phyloP scores from a whole-genome alignment of 768 basidiomycete species.

The Suillus sp. region DNA sequence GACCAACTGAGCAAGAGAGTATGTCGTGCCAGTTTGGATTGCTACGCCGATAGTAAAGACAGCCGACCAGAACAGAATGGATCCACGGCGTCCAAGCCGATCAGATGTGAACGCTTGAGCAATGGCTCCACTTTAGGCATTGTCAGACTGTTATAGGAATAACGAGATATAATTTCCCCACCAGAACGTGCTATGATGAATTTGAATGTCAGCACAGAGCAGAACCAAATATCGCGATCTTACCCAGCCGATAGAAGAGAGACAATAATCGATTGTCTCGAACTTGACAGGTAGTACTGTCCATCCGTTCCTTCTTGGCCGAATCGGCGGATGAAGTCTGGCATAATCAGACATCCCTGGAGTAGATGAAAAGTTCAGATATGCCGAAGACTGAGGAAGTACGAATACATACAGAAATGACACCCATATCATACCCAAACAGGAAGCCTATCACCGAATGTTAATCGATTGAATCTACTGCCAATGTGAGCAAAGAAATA shows the following conservation, averaged over 20 bases:
- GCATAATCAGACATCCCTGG: slow-evolving; percentile 79
- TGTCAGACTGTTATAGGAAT: slow-evolving; percentile 12
- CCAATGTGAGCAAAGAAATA: slow-evolving; percentile 5
- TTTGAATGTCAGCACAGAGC: neutral
- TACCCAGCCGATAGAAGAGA: slow-evolving; percentile 77
- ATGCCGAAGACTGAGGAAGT: neutral
- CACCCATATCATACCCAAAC: slow-evolving; percentile 78
- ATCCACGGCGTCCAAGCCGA: slow-evolving; percentile 67
- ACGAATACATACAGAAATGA: slow-evolving; percentile 57
- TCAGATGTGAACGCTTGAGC: slow-evolving; percentile 77
- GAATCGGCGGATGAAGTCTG: slow-evolving; percentile 72
- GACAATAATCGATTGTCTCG: slow-evolving; percentile 75
- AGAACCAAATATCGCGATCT: neutral
- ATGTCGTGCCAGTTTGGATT: slow-evolving; percentile 66
- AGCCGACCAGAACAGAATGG: slow-evolving; percentile 74
- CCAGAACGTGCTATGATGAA: slow-evolving; percentile 48
- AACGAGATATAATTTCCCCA: slow-evolving; percentile 27
- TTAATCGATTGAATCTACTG: neutral
- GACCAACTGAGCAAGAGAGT: slow-evolving; percentile 64
- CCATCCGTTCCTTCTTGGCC: slow-evolving; percentile 55
- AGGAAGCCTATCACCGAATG: slow-evolving; percentile 48
- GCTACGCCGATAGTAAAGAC: slow-evolving; percentile 72
- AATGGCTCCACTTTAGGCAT: slow-evolving; percentile 54
- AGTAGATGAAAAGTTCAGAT: neutral
- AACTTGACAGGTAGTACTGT: slow-evolving; percentile 52